Base-by-base conservation (phyloP, 2,329 filamentous ascomycete genomes). In the Penicillium sp. region DNA sequence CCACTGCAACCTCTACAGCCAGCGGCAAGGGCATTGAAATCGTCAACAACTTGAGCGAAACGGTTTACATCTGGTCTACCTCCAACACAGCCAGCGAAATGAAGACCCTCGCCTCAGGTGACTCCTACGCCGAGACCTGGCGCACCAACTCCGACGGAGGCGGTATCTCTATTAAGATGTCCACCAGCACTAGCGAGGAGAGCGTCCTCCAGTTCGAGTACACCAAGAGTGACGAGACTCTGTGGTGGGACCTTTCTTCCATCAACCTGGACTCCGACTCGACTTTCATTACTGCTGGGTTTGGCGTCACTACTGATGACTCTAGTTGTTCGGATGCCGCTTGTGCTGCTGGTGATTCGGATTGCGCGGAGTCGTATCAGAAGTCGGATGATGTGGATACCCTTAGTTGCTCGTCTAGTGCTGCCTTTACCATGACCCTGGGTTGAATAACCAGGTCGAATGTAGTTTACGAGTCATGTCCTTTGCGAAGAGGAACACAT, bases 401-500 rank as follows among this genome's bases (percentile, higher is more conserved):
- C 43, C 52, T 54, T 33, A 60, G 58, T 43, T 69, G 67, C 34
- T 34, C 50, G 4, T 28, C 63, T 26, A 50, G 51, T 12, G 54
- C 59, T 26, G 53, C 63, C 52, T 54, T 72, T 56, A 57, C 80
- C 75, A 36, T 82, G 69, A 65, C 52, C 10, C 26, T 68, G 28
- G 65, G 65, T 50, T 63, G 58, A 49, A 29, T 6, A 3, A 10
- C 28, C 12, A 12, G 28, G 7, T 9, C 2, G 28, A 12, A 8
- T 12, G 1, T 2, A 29, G 28, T 43, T 36, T 42, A 34, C 13
- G 6, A 34, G 13, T 8, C 15, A 34, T 34, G 13, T 34, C 31
- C 6, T 34, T 34, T n/a, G 31, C 6, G 4, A 34, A 29, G 28
- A 29, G 28, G 7, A 29, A 29, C 7, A 7, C 26, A 12, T 34